phyloP scores from a whole-genome alignment of 768 basidiomycete species.

The Candolleomyces efflorescens region DNA sequence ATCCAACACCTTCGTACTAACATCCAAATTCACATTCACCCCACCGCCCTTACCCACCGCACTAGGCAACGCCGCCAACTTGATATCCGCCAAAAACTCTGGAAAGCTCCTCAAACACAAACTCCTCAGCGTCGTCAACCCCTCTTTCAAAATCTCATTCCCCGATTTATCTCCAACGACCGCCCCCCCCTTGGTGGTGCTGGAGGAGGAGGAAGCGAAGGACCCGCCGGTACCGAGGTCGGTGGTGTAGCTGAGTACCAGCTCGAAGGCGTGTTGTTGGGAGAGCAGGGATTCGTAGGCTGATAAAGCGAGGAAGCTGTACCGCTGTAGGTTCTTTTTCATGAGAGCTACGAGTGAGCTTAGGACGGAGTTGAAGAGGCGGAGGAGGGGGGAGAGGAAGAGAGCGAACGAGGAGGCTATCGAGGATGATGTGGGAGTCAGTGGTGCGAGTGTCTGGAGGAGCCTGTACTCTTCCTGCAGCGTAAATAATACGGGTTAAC shows the following conservation, averaged over 20 bases:
- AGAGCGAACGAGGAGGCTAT: slow-evolving; percentile 57
- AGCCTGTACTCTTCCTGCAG: slow-evolving; percentile 64
- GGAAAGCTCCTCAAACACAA: slow-evolving; percentile 81
- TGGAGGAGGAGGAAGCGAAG: not conserved
- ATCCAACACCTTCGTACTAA: slow-evolving; percentile 53
- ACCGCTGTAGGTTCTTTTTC: slow-evolving; percentile 74
- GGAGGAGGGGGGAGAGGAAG: slow-evolving; percentile 61
- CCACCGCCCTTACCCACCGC: slow-evolving; percentile 28
- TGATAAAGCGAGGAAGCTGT: slow-evolving; percentile 76
- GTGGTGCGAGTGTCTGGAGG: slow-evolving; percentile 57
- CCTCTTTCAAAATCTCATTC: slow-evolving; percentile 65
- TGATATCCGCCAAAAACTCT: slow-evolving; percentile 77
- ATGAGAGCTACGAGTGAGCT: slow-evolving; percentile 59
- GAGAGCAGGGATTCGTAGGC: slow-evolving; percentile 56
- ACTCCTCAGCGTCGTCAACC: slow-evolving; percentile 55
- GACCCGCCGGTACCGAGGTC: too few relatives aligned
- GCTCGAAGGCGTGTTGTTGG: slow-evolving; percentile 63
- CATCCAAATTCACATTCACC: too few relatives aligned
- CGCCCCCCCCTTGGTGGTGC: slow-evolving; percentile 63
- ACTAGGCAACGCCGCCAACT: slow-evolving; percentile 53
- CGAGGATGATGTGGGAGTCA: slow-evolving; percentile 41
- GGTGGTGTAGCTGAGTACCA: slow-evolving; percentile 44
- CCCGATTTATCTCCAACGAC: slow-evolving; percentile 24
- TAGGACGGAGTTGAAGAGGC: slow-evolving; percentile 62
- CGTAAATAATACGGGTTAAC: too few relatives aligned